Evolutionary conservation across 495 filamentous ascomycete species (phyloP), one percentile per base, ranked within the genome.

Genomic region (Lophiostoma macrostomum): DNA sequence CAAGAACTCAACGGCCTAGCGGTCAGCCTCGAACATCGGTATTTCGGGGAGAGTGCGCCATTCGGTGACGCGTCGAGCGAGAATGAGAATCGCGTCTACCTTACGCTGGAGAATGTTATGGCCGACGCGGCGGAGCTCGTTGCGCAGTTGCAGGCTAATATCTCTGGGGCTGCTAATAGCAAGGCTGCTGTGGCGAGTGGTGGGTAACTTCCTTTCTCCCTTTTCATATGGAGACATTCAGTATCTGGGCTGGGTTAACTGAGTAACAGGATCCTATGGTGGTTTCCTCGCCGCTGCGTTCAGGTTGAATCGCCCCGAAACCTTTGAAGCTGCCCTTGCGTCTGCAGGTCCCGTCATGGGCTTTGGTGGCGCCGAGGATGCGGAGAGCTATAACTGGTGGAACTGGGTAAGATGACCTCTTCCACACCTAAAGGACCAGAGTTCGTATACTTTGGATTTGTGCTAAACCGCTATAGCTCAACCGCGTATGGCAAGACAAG

Each of bases 101-200:
- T 43, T 22, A 43, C 39, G 39, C 39, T 43, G 5, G 39, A 43
- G 10, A 43, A 43, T 25, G 39, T 43, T 10, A 43, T 43, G 39
- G 16, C 5, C 5, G 39, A 43, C 16, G 39, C 39, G 5, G 39
- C 27, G 8, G 39, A 43, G 39, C 27, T 43, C 8, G 19, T 43
- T 22, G 39, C 5, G 10, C 39, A 43, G 14, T 16, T 43, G 16
- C 22, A 18, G 16, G 12, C 12, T 5, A 43, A 43, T 22, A 27
- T 43, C 8, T 23, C 39, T 5, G 39, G 19, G 5, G 39, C 39
- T 10, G 19, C 22, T 6, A 22, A 43, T 5, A 43, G 39, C 22
- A 43, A 43, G 27, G 39, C 27, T 10, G 12, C 19, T 18, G 39
- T 43, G 10, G 39, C 39, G 8, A 43, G 39, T 25, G 39, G 39